phyloP scores from a whole-genome alignment of 2,329 filamentous ascomycete species.

The Leptographium radiaticola region DNA sequence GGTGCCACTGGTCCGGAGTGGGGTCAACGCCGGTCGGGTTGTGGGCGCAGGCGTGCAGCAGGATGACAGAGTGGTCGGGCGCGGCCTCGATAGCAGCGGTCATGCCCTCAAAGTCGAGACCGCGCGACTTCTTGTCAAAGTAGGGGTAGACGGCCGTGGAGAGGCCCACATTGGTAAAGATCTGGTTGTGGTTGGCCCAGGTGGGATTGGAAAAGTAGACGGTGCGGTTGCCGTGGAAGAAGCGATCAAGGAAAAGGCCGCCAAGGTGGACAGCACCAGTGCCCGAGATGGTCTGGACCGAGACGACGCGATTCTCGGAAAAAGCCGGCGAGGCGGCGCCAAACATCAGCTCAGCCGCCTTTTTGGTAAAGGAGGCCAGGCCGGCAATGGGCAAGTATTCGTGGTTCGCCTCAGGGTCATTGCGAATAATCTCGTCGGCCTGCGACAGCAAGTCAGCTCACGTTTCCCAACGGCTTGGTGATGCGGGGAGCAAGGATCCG shows the following conservation, averaged over 20 bases:
- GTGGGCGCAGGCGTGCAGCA: slow-evolving; percentile 92
- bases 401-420: slow-evolving; percentile 86
- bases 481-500: background rate
- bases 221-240: slow-evolving; percentile 63
- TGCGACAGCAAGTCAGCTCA: slow-evolving; percentile 22
- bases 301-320: slow-evolving; percentile 65
- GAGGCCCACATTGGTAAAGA: slow-evolving; percentile 83
- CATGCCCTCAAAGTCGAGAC: slow-evolving; percentile 88
- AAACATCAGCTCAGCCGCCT: slow-evolving; percentile 82
- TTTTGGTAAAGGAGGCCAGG: slow-evolving; percentile 70
- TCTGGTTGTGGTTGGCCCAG: slow-evolving; percentile 98
- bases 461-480: background rate
- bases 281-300: slow-evolving; percentile 90
- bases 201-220: slow-evolving; percentile 92
- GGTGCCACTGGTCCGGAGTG: slow-evolving; percentile 85
- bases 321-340: slow-evolving; percentile 71
- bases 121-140: slow-evolving; percentile 79
- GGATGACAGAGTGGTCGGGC: slow-evolving; percentile 68
- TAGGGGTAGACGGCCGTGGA: slow-evolving; percentile 79
- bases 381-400: slow-evolving; percentile 97
- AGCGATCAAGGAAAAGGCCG: slow-evolving; percentile 84
- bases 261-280: slow-evolving; percentile 92
- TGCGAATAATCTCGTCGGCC: slow-evolving; percentile 82
- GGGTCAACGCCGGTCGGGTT: slow-evolving; percentile 97
- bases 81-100: slow-evolving; percentile 56